phyloP scores from a whole-genome alignment of 2,329 filamentous ascomycete species.

The Aspergillus ochraceus region DNA sequence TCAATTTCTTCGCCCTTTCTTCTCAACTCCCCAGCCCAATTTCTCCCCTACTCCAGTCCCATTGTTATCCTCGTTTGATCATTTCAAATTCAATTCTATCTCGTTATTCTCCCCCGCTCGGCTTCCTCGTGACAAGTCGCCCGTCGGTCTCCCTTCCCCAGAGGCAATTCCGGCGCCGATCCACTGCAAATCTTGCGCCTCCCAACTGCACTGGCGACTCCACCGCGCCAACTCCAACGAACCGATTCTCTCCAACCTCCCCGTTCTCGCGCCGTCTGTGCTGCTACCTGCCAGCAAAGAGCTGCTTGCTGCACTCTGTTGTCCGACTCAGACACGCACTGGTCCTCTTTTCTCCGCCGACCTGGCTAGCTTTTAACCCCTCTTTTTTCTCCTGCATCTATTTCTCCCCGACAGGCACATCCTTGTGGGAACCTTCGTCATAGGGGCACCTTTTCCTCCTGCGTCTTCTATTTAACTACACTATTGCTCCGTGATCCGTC shows the following conservation, averaged over 20 bases:
- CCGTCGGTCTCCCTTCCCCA: not conserved
- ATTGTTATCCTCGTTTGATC: not conserved
- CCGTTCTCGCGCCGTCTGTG: slow-evolving; percentile 7
- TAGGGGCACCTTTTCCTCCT: not conserved
- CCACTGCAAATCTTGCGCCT: slow-evolving; percentile 11
- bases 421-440: not conserved
- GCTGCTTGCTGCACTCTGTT: slow-evolving; percentile 1
- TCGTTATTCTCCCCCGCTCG: not conserved
- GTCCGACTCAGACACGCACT: not conserved
- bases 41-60: not conserved
- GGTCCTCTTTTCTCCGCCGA: not conserved
- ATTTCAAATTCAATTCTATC: not conserved
- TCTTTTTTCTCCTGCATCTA: slow-evolving; percentile 7
- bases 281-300: slow-evolving; percentile 1
- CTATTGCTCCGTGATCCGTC: not conserved
- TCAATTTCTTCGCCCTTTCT: not conserved
- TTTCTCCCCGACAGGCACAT: slow-evolving; percentile 4
- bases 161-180: slow-evolving; percentile 8
- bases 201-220: slow-evolving; percentile 5
- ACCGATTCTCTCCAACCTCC: slow-evolving; percentile 6
- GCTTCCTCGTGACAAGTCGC: not conserved
- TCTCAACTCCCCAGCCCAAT: too few species aligned
- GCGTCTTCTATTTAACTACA: not conserved
- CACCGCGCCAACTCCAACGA: slow-evolving; percentile 6
- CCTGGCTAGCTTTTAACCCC: slow-evolving; percentile 7